Percentiles rank a stretch among this genome's conserved stretches.
phyloP scores from a whole-genome alignment of 805 yeast genomes.

The Nakazawaea holstii region DNA sequence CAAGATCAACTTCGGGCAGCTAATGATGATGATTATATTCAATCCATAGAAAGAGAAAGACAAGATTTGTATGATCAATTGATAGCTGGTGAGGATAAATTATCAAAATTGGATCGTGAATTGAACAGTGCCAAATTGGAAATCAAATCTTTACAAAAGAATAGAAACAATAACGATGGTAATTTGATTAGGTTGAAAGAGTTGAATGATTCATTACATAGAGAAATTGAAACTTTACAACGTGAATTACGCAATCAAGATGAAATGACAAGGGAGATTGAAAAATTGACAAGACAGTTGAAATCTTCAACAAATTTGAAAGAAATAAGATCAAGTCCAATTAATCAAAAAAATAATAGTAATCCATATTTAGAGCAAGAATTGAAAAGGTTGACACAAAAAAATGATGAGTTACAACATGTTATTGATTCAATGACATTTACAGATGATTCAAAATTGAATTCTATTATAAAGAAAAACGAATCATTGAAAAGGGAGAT shows the following conservation, averaged over 20 bases:
- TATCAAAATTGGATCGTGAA: slow-evolving; percentile 9
- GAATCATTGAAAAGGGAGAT: slow-evolving; percentile 19
- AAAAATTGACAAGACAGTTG: slow-evolving; percentile 23
- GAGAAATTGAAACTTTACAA: slow-evolving; percentile 12
- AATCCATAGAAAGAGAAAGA: slow-evolving; percentile 23
- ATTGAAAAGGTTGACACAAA: slow-evolving; percentile 29
- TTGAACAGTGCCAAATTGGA: slow-evolving; percentile 22
- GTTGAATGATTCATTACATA: slow-evolving; percentile 25
- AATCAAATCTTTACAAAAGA: slow-evolving; percentile 18
- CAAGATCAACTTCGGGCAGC: slow-evolving; percentile 10
- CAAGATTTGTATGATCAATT: slow-evolving; percentile 16
- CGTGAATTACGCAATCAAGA: slow-evolving; percentile 23
- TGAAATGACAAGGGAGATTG: slow-evolving; percentile 27
- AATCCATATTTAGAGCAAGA: slow-evolving; percentile 30
- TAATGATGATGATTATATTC: slow-evolving; percentile 21
- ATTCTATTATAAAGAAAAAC: slow-evolving; percentile 18
- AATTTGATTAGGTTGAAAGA: slow-evolving; percentile 20
- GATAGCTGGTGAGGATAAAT: slow-evolving; percentile 13
- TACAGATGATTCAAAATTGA: slow-evolving; percentile 15
- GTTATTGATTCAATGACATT: slow-evolving; percentile 19
- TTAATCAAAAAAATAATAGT: slow-evolving; percentile 9
- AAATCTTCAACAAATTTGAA: too few species aligned
- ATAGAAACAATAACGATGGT: slow-evolving; percentile 17
- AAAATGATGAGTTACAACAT: slow-evolving; percentile 27
- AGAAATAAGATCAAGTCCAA: too few species aligned